Evolutionary conservation across 2,329 filamentous ascomycete genomes (phyloP), one percentile per base, ranked within the genome.

Genomic region (Sphaerulina populicola): DNA sequence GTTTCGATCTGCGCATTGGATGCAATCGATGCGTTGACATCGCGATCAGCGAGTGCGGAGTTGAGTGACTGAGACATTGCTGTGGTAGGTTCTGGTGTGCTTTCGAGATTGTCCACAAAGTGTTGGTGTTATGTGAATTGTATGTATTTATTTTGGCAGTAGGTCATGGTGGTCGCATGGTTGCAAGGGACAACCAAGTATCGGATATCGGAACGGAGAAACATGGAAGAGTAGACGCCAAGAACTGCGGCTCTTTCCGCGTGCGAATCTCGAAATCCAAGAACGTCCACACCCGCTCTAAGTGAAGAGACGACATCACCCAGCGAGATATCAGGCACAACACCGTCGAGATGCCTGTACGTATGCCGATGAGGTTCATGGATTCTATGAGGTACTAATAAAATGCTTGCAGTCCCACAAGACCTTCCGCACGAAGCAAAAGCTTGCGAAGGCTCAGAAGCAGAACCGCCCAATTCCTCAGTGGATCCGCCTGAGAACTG

Each of bases 361-460:
- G 64, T 60, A 53, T 30, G 29, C 49, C 23, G 6, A 23, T 7
- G 38, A 8, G 39, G 35, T 38, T 36, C 29, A 48, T 36, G 14
- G 14, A 35, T 29, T n/a, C 9, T 4, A 42, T 36, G 33, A 29
- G 4, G 44, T 48, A 47, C 57, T 59, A 46, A 59, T 43, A 31
- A 37, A 14, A 14, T 31, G 49, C 42, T 38, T 31, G 72, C 74
- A 97, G 91, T 91, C 86, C 85, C 89, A 98, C 81, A 98, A 98
- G 86, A 88, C 90, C 74, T 98, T 98, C 89, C 87, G 90, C 76
- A 96, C 90, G 78, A 98, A 98, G 90, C 86, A 94, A 78, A 98
- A 98, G 93, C 89, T 98, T 80, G 93, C 93, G 74, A 96, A 91
- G 83, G 93, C 93, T 74, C 91, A 97, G 83, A 97, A 95, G 85